Base-by-base conservation (phyloP, 176 grass and related monocot species). In the Carex littledalei region DNA sequence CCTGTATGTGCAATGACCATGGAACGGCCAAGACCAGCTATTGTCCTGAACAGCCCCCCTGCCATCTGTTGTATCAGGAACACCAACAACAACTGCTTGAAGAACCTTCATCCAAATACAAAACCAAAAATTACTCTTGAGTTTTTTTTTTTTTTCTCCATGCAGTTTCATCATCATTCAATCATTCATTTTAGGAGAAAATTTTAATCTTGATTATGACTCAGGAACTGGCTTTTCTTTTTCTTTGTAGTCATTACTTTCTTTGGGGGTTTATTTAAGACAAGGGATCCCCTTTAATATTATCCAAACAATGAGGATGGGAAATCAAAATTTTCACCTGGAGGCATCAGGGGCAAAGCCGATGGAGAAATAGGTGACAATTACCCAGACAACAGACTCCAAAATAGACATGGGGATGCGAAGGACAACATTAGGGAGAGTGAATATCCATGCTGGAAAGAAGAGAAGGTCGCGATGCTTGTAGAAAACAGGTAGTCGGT, bases 51-150 rank as follows among this genome's bases (percentile, higher is more conserved):
- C 71, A 99, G 88, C 17, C 86, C 96, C 43, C 84, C 96, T 18
- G 96, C 91, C 96, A 99, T 99, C 80, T 99, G 93, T 80, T 99
- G 96, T 80, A 89, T 74, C 88, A 95, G 88, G 83, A 99, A 99
- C 18, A 99, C 90, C 4, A 95, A 84, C 66, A 99, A 69, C 86
- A 99, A 77, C 81, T 99, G 96, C 88, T 99, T 99, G 90, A 99
- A 99, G 83, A 99, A 95, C 86, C 96, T 99, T 89, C 58, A 32
- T n/a, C 43, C 21, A 90, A 53, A 78, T 66, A 86, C 64, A 54
- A 87, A 67, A 81, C 79, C 20, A 78, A 54, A 53, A 62, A 45
- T 81, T 22, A 81, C 10, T 61, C 17, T 13, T 5, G 41, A 4
- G 37, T 0, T 39, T 8, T 63, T 3, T 61, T 43, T 62, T 21